Percentiles rank a stretch among this genome's conserved stretches.
Evolutionary conservation across 306 rosid genomes (phyloP).

Genomic region (Cucurbita ficifolia): DNA sequence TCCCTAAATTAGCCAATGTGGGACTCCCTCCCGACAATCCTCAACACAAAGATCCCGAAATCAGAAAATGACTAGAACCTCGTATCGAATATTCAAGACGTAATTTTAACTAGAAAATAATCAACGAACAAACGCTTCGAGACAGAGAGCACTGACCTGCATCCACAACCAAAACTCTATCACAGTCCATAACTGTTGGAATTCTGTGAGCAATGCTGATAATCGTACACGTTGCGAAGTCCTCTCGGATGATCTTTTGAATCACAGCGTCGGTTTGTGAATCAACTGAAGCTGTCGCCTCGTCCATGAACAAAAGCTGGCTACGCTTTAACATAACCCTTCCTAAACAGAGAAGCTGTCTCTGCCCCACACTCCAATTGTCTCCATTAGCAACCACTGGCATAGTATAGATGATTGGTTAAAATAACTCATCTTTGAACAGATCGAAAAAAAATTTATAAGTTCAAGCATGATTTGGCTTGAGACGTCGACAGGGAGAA

Average conservation of each 20-base stretch:
- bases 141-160: conserved; percentile 51
- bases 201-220: conserved; percentile 97
- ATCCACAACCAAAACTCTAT: conserved; percentile 64
- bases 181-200: conserved; percentile 93
- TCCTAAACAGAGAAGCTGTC: conserved; percentile 86
- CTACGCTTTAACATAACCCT: conserved; percentile 88
- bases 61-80: not conserved
- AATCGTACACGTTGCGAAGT: conserved; percentile 69
- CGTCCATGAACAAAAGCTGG: conserved; percentile 78
- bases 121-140: not conserved
- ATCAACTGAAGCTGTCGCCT: conserved; percentile 95
- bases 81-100: not conserved
- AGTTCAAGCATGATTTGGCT: not conserved
- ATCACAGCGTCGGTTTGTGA: conserved; percentile 86
- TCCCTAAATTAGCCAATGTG: no score
- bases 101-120: not conserved
- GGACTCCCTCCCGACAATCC: no score
- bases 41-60: no score
- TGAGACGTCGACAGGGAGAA: conserved; percentile 2
- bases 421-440: not conserved
- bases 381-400: conserved; percentile 79
- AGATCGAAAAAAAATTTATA: not conserved
- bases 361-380: conserved; percentile 98
- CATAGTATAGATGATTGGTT: not conserved
- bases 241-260: conserved; percentile 81